A percentile compares a stretch with the other conserved stretches of the same genome.
Evolutionary conservation across 371 early-diverging fungal species (phyloP).

Genomic region (Mycotypha africana): DNA sequence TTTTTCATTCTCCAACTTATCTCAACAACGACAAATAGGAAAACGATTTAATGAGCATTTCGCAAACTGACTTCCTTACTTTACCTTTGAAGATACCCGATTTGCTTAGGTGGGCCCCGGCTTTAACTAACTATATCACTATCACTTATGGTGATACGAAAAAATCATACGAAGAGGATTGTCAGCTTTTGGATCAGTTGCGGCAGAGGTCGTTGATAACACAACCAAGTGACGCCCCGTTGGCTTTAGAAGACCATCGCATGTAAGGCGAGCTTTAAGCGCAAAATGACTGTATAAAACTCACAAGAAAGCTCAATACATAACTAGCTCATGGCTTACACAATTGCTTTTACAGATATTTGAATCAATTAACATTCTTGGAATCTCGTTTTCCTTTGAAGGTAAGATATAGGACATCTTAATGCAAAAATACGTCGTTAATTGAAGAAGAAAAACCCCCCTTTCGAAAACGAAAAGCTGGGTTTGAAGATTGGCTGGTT

Average conservation of each 20-base stretch:
- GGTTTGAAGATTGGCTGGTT: conserved; percentile 17
- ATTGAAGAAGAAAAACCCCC: background rate
- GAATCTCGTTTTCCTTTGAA: conserved; percentile 40
- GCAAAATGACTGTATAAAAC: no score
- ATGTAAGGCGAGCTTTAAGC: no score
- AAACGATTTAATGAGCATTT: no score
- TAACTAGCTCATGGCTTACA: no score
- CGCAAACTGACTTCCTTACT: no score
- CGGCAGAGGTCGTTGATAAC: conserved; percentile 17
- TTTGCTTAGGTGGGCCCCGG: conserved; percentile 22
- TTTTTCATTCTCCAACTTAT: no score
- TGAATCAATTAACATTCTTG: conserved; percentile 36
- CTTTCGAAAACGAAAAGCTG: conserved; percentile 4
- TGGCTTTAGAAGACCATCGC: conserved; percentile 22
- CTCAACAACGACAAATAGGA: no score
- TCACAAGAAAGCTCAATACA: background rate
- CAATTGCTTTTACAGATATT: conserved; percentile 29
- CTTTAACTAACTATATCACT: conserved; percentile 30
- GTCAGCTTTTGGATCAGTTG: conserved; percentile 20
- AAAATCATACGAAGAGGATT: conserved; percentile 26
- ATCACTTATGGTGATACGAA: conserved; percentile 36
- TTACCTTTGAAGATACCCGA: conserved; percentile 17
- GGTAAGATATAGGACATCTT: conserved; percentile 15
- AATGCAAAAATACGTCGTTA: no score
- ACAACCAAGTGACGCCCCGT: conserved; percentile 5